Evolutionary conservation across 768 basidiomycete species (phyloP).

Genomic region (Mycena belliarum): DNA sequence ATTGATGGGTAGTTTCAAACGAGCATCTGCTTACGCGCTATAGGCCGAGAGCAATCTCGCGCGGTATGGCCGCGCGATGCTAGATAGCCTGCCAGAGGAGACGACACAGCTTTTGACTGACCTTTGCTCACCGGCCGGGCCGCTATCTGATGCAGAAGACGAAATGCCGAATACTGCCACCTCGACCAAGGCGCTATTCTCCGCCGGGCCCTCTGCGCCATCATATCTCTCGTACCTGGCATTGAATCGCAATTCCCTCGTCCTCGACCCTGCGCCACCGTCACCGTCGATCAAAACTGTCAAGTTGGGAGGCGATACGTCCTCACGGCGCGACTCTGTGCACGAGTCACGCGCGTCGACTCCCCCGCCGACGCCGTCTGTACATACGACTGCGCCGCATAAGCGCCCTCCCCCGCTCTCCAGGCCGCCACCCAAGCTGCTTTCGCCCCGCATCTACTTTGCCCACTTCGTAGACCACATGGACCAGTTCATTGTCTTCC

Average conservation of each 20-base stretch:
- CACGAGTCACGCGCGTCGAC: slow-evolving; percentile 35
- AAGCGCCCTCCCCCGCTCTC: slow-evolving; percentile 24
- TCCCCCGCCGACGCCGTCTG: slow-evolving; percentile 36
- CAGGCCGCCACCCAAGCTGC: slow-evolving; percentile 47
- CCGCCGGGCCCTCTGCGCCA: slow-evolving; percentile 37
- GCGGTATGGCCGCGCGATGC: slow-evolving; percentile 84
- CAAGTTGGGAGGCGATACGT: slow-evolving; percentile 35
- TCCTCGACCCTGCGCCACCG: slow-evolving; percentile 39
- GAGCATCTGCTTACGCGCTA: neutral
- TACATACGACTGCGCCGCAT: slow-evolving; percentile 26
- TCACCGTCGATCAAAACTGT: slow-evolving; percentile 51
- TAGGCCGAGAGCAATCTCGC: slow-evolving; percentile 87
- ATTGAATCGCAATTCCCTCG: slow-evolving; percentile 57
- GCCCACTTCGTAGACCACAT: slow-evolving; percentile 93
- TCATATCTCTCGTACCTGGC: slow-evolving; percentile 85
- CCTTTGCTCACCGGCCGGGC: slow-evolving; percentile 73
- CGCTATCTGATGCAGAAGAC: slow-evolving; percentile 44
- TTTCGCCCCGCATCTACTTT: slow-evolving; percentile 87
- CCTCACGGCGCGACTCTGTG: slow-evolving; percentile 39
- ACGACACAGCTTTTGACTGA: slow-evolving; percentile 92
- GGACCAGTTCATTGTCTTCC: slow-evolving; percentile 78
- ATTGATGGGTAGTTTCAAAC: neutral
- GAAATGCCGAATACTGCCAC: slow-evolving; percentile 31
- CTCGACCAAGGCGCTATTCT: slow-evolving; percentile 28
- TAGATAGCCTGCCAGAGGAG: slow-evolving; percentile 80